Base-by-base conservation (phyloP, 768 basidiomycete genomes). In the Suillus occidentalis region DNA sequence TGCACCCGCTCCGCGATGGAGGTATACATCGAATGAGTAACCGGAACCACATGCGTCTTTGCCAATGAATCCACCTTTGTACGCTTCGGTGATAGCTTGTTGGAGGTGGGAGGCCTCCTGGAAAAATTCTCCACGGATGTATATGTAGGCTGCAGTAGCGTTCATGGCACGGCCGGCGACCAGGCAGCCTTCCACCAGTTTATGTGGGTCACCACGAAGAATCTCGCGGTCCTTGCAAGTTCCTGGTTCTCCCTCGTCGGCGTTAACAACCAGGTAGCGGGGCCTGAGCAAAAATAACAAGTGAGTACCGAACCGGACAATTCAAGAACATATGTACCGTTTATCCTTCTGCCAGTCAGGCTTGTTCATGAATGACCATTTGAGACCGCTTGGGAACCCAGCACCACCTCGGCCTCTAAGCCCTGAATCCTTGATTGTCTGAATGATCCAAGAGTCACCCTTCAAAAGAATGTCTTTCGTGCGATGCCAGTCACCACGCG, bases 291-390 rank as follows among this genome's bases (percentile, higher is more conserved):
- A 40, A n/a, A 50, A 57, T n/a, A 6, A 43, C 28, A 22, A 36
- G 39, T 34, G 43, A 43, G 62, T 31, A 13, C 22, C 0, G 10
- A 49, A n/a, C 22, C 20, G 25, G 14, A 62, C 55, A 34, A 60
- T 42, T 59, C 34, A 22, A 42, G 14, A 25, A 52, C 25, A 45
- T 28, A 47, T 53, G 70, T 80, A 92, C 90, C 94, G 83, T 69
- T 87, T 88, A 73, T 98, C 97, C 75, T 92, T 90, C 81, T 99
- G 88, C 97, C 97, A 98, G 34, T 89, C 89, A n/a, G 95, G 96
- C 79, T 99, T 99, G 84, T 99, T 99, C 97, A 99, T 97, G 76
- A 95, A 95, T 72, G 90, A 92, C 96, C 96, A 98, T 76, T 99
- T 98, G 71, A 99, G 82, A 28, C 97, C 97, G 68, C 90, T 92